Percentiles rank a stretch among this genome's conserved stretches.
Conservation (phyloP, 192 early-diverging fungal genomes). For the Gigaspora rosea region DNA sequence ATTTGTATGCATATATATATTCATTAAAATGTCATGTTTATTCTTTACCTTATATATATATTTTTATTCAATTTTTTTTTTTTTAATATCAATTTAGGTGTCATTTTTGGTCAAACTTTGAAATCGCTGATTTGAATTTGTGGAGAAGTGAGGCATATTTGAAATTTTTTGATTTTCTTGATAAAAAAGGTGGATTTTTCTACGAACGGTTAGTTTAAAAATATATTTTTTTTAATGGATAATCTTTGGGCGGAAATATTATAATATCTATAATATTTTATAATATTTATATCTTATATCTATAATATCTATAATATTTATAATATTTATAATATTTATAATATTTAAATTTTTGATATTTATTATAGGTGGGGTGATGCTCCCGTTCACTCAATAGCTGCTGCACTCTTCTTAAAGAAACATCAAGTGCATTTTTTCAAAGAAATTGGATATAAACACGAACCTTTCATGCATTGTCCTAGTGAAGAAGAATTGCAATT, state of each 20-base stretch:
- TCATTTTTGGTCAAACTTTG: conserved; percentile 92
- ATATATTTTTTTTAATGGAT: neutral
- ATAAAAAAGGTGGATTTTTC: conserved; percentile 79
- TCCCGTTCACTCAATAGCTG: conserved; percentile 71
- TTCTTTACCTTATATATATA: neutral
- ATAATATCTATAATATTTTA: neutral
- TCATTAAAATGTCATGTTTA: neutral
- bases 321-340: no score
- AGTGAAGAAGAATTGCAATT: conserved; percentile 44
- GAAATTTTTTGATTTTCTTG: conserved; percentile 71
- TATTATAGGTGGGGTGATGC: conserved; percentile 71
- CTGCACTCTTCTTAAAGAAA: conserved; percentile 57
- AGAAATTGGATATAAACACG: conserved; percentile 74
- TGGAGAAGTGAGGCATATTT: conserved; percentile 70
- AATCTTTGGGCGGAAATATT: neutral
- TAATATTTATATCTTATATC: no score
- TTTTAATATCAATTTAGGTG: conserved; percentile 40
- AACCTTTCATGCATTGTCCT: conserved; percentile 62
- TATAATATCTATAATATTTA: neutral
- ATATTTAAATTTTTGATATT: neutral
- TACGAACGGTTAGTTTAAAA: conserved; percentile 62
- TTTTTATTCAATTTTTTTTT: neutral
- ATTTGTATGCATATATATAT: conserved; percentile 35
- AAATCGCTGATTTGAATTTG: conserved; percentile 65
- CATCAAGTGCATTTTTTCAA: conserved; percentile 73